phyloP scores from a whole-genome alignment of 2,329 filamentous ascomycete genomes.

The Tetracladium maxilliforme region DNA sequence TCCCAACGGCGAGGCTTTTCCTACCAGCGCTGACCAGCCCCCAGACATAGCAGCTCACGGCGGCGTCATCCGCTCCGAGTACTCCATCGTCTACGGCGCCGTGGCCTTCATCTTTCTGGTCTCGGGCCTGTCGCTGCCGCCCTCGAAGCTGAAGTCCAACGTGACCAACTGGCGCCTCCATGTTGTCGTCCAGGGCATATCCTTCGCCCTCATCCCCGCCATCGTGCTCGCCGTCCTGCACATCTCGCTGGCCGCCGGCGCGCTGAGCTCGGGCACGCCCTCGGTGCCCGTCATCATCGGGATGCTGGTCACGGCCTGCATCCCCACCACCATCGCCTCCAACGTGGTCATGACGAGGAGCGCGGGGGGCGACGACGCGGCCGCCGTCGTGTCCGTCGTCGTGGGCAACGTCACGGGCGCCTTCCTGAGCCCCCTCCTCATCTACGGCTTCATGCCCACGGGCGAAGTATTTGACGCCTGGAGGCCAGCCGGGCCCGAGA shows the following conservation, averaged over 20 bases:
- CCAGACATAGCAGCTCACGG: conserved; percentile 31
- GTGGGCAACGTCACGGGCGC: conserved; percentile 56
- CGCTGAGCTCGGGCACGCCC: no score
- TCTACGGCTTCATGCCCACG: conserved; percentile 43
- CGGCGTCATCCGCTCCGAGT: conserved; percentile 35
- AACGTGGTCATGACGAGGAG: conserved; percentile 62
- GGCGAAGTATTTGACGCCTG: conserved; percentile 38
- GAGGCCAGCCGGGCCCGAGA: conserved; percentile 33
- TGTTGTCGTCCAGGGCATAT: conserved; percentile 49
- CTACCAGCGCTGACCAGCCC: conserved; percentile 1
- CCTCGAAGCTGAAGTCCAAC: conserved; percentile 43
- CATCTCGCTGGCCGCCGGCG: conserved; percentile 32
- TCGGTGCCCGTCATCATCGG: conserved; percentile 41
- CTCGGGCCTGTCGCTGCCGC: conserved; percentile 54
- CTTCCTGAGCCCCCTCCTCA: conserved; percentile 49
- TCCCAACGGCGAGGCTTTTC: conserved; percentile 24
- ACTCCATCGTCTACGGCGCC: conserved; percentile 51
- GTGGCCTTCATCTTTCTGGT: conserved; percentile 58
- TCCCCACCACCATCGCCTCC: conserved; percentile 58
- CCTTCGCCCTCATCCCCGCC: conserved; percentile 50
- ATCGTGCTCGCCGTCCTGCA: conserved; percentile 44
- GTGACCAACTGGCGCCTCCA: conserved; percentile 54
- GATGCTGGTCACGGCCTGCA: conserved; percentile 54
- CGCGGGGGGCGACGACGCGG: conserved; percentile 52
- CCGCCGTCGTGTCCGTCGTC: conserved; percentile 52